Evolutionary conservation across 129 eudicot species (phyloP).

Genomic region (Dittrichia graveolens): DNA sequence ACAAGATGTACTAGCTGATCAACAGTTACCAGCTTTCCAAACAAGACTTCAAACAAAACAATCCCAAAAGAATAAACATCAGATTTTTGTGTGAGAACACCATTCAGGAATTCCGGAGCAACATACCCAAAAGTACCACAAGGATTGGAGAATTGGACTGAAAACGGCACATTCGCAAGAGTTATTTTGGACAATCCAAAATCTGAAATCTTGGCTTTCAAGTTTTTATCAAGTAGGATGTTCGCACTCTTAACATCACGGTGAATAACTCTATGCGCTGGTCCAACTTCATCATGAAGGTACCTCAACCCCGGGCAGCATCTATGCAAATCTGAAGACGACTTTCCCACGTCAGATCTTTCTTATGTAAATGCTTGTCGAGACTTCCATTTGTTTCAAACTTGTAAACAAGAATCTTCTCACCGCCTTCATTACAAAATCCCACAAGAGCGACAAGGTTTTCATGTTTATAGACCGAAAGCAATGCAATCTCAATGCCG

Average conservation of each 20-base stretch:
- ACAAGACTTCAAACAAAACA: no score
- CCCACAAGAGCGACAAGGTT: slow-evolving; percentile 6
- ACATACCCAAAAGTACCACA: no score
- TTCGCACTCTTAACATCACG: not conserved
- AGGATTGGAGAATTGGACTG: no score
- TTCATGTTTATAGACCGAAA: not conserved
- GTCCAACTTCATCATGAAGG: not conserved
- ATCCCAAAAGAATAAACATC: no score
- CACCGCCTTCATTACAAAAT: slow-evolving; percentile 1
- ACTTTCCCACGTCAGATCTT: not conserved
- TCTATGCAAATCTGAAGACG: slow-evolving; percentile 13
- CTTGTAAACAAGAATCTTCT: slow-evolving; percentile 3
- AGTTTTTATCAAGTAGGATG: not conserved
- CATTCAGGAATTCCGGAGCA: no score
- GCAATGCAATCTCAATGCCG: no score
- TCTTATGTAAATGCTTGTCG: not conserved
- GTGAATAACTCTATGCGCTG: not conserved
- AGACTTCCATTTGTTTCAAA: slow-evolving; percentile 10
- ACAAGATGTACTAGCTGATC: no score
- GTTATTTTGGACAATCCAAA: no score
- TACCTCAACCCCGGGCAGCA: not conserved
- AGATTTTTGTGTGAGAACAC: no score
- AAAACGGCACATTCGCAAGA: no score
- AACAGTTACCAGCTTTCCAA: no score
- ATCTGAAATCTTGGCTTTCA: not conserved